Evolutionary conservation across 192 early-diverging fungal genomes (phyloP).

Genomic region (Coemansia biformis): DNA sequence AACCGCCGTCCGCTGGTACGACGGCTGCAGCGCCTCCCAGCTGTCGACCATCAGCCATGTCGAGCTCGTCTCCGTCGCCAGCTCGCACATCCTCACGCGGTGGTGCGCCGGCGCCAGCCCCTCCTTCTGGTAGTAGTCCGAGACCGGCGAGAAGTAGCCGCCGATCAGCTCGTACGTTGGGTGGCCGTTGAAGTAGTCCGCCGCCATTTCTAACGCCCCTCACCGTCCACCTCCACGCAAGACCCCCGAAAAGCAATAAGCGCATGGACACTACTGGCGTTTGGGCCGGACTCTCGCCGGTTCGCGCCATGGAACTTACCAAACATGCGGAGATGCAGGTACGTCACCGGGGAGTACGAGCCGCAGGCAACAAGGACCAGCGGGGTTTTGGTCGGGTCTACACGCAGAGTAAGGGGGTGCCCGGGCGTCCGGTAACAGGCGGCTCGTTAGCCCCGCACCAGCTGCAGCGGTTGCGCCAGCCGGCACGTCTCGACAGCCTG

Average conservation of each 20-base stretch:
- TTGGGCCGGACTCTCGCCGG: no score
- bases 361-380: conserved; percentile 94
- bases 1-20: conserved; percentile 78
- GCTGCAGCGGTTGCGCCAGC: no score
- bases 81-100: conserved; percentile 88
- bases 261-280: no score
- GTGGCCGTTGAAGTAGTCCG: conserved; percentile 70
- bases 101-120: conserved; percentile 83
- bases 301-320: conserved; percentile 55
- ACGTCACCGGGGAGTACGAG: conserved; percentile 95
- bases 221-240: no score
- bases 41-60: conserved; percentile 95
- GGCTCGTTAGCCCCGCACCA: no score
- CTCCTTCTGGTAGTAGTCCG: conserved; percentile 88
- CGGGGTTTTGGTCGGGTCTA: conserved; percentile 56
- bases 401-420: conserved; percentile 3
- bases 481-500: no score
- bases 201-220: conserved; percentile 69
- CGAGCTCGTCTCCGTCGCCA: conserved; percentile 74
- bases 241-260: background rate
- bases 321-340: conserved; percentile 97
- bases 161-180: conserved; percentile 80
- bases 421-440: no score
- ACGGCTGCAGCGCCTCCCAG: conserved; percentile 81
- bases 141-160: conserved; percentile 96